phyloP scores from a whole-genome alignment of 2,329 filamentous ascomycete species.

The Sarocladium strictum region DNA sequence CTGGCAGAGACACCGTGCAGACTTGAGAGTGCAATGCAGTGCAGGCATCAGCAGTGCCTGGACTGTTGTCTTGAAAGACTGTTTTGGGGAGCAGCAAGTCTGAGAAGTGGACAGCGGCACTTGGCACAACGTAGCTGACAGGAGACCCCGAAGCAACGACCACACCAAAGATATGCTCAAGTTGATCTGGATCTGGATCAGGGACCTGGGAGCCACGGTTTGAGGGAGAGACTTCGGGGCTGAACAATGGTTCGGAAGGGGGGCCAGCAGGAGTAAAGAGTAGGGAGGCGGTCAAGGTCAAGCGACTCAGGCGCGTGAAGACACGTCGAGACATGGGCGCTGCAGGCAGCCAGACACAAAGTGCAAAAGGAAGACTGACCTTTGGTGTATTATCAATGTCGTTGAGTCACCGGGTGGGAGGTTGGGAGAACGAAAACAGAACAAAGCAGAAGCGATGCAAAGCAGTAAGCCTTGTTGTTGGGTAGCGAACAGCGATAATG shows the following conservation, averaged over 20 bases:
- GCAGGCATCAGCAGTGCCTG: neutral
- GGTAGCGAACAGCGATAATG: neutral
- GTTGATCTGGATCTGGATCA: neutral
- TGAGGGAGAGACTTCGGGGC: conserved; percentile 2
- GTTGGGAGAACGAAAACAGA: neutral
- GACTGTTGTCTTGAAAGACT: no score
- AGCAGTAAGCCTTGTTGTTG: neutral
- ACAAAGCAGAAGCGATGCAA: neutral
- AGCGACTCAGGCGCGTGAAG: neutral
- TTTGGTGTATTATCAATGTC: neutral
- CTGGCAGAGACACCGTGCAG: neutral
- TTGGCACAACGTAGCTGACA: neutral
- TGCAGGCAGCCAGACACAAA: conserved; percentile 4
- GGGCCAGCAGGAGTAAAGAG: neutral
- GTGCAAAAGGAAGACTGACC: neutral
- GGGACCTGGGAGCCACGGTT: conserved; percentile 4
- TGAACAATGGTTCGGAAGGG: neutral
- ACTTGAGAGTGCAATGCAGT: neutral
- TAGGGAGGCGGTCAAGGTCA: conserved; percentile 2
- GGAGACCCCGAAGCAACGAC: neutral
- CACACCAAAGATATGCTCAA: neutral
- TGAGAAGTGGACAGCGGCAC: conserved; percentile 6
- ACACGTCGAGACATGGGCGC: neutral
- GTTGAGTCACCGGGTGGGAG: neutral
- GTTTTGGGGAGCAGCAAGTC: conserved; percentile 1